Base-by-base conservation (phyloP, 805 yeast genomes). In the Candida taoyuanica region DNA sequence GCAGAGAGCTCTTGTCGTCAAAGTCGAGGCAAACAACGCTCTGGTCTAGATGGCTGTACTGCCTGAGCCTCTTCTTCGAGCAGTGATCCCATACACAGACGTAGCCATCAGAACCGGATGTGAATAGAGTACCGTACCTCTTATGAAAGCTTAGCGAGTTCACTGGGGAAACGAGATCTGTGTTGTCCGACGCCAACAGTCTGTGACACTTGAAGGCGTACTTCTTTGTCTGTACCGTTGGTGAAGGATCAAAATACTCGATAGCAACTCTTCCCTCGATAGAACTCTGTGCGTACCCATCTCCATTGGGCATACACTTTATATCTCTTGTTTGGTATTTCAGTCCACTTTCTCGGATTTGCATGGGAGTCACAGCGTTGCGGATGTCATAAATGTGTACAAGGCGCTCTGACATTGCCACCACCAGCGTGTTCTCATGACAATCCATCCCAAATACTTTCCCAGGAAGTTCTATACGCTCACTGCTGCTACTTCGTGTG, bases 71-170 rank as follows among this genome's bases (percentile, higher is more conserved):
- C 55, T 83, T 87, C 55, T 79, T 75, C 20, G 89, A 76, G 42
- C 78, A 83, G 56, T 86, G 79, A 57, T 88, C 96, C 98, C 98
- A 91, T 56, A 82, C 72, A 50, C 86, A 79, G 52, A 88, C 82
- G 31, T 85, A 73, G 9, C 96, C 95, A 62, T 91, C 98, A 2
- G 93, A 73, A 1, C 98, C 97, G 2, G 94, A 95, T 2, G 97
- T 89, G 42, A 79, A 76, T 52, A 91, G 74, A 1, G 94, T 84
- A 14, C 86, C 85, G 55, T 74, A 75, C 15, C 68, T 65, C 1
- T 93, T 91, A 55, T 85, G 91, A 71, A 89, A 87, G 9, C 74
- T 63, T 23, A 91, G 71, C 11, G 86, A 65, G 56, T 87, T 85
- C 20, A 91, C 86, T 0, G 96, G 72, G 50, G 79, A 89, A 11